Base-by-base conservation (phyloP, 805 yeast species). In the Monosporozyma yasuniensis region DNA sequence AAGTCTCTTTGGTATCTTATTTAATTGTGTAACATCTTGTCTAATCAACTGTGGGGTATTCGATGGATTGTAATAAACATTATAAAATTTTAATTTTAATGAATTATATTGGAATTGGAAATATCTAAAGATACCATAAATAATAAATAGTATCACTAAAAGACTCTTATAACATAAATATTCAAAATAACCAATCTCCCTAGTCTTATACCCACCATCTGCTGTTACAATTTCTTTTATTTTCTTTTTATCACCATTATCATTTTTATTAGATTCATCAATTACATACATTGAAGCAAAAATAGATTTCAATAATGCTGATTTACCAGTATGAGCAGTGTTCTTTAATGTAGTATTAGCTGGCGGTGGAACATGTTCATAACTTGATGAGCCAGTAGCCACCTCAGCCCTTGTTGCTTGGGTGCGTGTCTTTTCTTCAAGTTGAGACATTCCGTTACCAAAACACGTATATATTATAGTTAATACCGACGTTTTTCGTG, bases 21-120 rank as follows among this genome's bases (percentile, higher is more conserved):
- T 63, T 50, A 91, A 70, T 58, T 79, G 78, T 53, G 72, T 72
- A 35, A 88, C 88, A 68, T 91, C 98, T 53, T 83, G 83, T 56
- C 95, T 80, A 55, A 91, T 88, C 49, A 89, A 71, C 59, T 84
- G 89, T 1, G 98, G 97, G 3, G 95, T 79, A 60, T 78, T 80
- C 28, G 84, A 75, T 2, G 83, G 80, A 56, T 82, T 83, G 65
- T 84, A 85, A 9, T 87, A 79, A 46, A 81, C 60, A 47, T 79
- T 80, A 49, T 80, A 70, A 45, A 83, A 71, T 59, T 79, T 77
- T 53, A 88, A 73, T 52, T 76, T 72, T 42, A 75, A 56, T 53
- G 73, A 73, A 59, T 83, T 76, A 63, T 72, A 75, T 21, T 75
- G 60, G 56, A 67, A 81, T 56, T 81, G 78, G 51, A 70, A 58